Evolutionary conservation across 169 alveolate genomes (phyloP), one percentile per base, ranked within the genome.

Genomic region (Theileria luwenshuni): DNA sequence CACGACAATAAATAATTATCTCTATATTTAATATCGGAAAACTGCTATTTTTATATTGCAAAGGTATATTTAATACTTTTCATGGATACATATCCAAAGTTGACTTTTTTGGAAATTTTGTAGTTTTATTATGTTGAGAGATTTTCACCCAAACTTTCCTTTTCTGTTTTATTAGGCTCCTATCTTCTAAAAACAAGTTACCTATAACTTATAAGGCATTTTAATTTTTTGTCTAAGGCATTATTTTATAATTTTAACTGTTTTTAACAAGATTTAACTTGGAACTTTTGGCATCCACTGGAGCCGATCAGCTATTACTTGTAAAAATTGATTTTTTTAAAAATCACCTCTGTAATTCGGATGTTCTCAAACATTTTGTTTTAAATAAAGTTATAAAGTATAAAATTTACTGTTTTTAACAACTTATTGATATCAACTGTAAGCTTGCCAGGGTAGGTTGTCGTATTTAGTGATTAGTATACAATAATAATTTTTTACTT

Each of bases 1-100:
- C 65, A 56, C 65, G 65, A 56, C 65, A 56, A 15, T 56, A 56
- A 56, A 56, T 28, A 27, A 56, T 56, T 28, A 56, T 27, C 65
- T 56, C 65, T 27, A n/a, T 17, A 28, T 56, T 56, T 56, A 15
- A 56, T 56, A 38, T 56, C 32, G 30, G 17, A 28, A 56, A 15
- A 56, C 65, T 21, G 32, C 1, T 21, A 56, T 56, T 25, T 19
- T 17, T 15, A 27, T 15, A 27, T 28, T 56, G 23, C 65, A 2
- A 15, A 56, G 30, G 15, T 25, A 15, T 28, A 56, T 28, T 27
- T 23, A 41, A 21, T 56, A 56, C 15, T 56, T 21, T 17, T 56
- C 15, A 32, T 43, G 8, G 32, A 27, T 56, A 56, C 25, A 41
- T 56, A 56, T 56, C 17, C 38, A 56, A 56, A 1, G 23, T 25